Evolutionary conservation across 768 basidiomycete genomes (phyloP), one percentile per base, ranked within the genome.

Genomic region (Megacollybia marginata): DNA sequence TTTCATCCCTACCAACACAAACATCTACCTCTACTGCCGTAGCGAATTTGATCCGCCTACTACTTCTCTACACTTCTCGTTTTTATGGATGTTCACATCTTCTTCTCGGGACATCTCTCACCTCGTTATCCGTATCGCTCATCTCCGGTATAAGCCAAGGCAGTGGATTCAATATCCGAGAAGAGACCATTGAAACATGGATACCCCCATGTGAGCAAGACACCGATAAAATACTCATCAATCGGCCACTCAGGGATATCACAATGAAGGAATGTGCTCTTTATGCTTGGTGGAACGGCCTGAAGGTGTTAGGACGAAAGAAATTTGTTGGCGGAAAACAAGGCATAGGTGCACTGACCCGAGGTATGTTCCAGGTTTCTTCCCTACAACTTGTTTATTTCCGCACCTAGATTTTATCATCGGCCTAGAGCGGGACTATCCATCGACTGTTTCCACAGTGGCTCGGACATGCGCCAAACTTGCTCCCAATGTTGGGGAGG

Each of bases 391-490:
- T 13, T 33, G 10, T 44, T 46, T 18, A 18, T 28, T 15, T 33
- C 28, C 13, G 35, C 44, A 34, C 10, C 10, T 49, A 90, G 90
- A 83, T 61, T 92, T 92, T 56, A 87, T 92, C 50, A 65, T 85
- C 16, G 83, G 88, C 2, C 61, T 92, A 28, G 90, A 92, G 64
- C 79, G 75, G 46, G 83, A 91, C 61, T 92, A 85, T 61, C 90
- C 90, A 4, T 88, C 89, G 0, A 92, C 90, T 0, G 90, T 92
- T 10, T 90, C 88, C 8, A 82, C 90, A 0, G 86, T 92, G 46
- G 81, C 81, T 19, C 78, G 85, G 33, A 92, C 90, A 1, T 88
- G 86, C 57, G 81, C 74, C 5, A 92, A 92, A 64, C 65, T 92
- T 23, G 74, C 80, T 9, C 80, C 90, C 0, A 90, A 85, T 60